Percentiles rank a stretch among this genome's conserved stretches.
Evolutionary conservation across 1,284 basidiomycete genomes (phyloP).

Genomic region (Ustilago cynodontis): DNA sequence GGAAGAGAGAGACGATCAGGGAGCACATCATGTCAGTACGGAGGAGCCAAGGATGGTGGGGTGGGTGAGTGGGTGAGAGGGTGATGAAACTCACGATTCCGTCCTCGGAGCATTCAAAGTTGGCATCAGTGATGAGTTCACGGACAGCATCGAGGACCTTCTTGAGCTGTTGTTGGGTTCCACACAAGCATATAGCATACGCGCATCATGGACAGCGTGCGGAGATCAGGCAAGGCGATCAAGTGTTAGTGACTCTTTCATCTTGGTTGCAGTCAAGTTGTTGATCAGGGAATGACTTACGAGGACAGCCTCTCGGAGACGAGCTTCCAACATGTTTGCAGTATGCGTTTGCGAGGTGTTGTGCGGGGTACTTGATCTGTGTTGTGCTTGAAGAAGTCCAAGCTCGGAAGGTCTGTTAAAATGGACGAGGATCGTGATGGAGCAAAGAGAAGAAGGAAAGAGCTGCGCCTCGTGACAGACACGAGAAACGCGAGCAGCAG

Average conservation of each 20-base stretch:
- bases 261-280: neutral
- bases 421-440: slow-evolving; percentile 2
- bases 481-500: too few relatives aligned
- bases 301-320: slow-evolving; percentile 57
- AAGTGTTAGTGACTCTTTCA: slow-evolving; percentile 20
- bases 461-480: neutral
- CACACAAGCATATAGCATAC: neutral
- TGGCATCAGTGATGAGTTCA: slow-evolving; percentile 96
- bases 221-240: neutral
- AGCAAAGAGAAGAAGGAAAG: slow-evolving; percentile 3
- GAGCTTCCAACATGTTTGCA: slow-evolving; percentile 62
- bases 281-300: slow-evolving; percentile 30
- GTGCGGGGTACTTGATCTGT: too few relatives aligned
- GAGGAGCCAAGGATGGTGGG: neutral
- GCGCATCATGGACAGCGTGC: neutral
- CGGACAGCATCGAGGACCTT: slow-evolving; percentile 80
- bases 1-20: neutral
- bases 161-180: slow-evolving; percentile 55
- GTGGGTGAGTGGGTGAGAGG: slow-evolving; percentile 1
- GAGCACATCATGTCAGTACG: neutral
- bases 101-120: slow-evolving; percentile 97
- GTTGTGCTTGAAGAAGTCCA: too few relatives aligned
- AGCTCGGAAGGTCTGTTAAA: neutral
- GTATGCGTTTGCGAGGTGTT: too few relatives aligned
- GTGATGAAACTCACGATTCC: slow-evolving; percentile 78